Evolutionary conservation across 2,329 filamentous ascomycete genomes (phyloP), one percentile per base, ranked within the genome.

Genomic region (Diaporthe citrichinensis): DNA sequence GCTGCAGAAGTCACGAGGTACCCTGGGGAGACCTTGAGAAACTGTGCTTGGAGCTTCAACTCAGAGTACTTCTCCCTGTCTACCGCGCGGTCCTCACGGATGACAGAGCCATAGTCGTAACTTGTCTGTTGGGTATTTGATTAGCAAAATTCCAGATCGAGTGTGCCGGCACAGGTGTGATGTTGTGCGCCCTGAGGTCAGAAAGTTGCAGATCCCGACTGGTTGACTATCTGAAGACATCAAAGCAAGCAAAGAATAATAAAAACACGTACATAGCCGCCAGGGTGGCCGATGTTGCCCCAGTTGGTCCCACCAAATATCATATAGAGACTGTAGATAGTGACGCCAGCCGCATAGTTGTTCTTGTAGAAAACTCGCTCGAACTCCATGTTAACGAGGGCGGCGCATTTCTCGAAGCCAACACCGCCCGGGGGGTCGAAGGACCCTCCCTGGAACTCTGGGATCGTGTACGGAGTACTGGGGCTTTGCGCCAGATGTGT

Each of bases 361-460:
- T 95, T 94, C 87, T 96, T 96, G 83, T 95, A 94, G 81, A 95
- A 95, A 0, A 97, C 92, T 25, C 94, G 87, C 77, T 94, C 91
- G 77, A 95, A 95, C 78, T 95, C 93, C 31, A 92, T 86, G 77
- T 94, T 94, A 3, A 94, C 84, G 3, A 96, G 86, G 2, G 86
- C 84, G 6, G 89, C 86, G 79, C 95, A 97, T 74, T 92, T 86
- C 4, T 90, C 91, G 71, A 94, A 94, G 0, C 94, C 93, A n/a
- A 86, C 84, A 23, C 94, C 94, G 61, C 94, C 94, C 89, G 94
- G 96, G 0, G 92, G 91, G 80, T 95, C 93, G 76, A 93, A 95
- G 0, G 91, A 87, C 23, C 93, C 93, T 2, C 90, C 93, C 87
- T 77, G 76, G 51, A 76, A 76, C 36, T 77, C 77, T 25, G 82